phyloP scores from a whole-genome alignment of 2,329 filamentous ascomycete species.

The Pyrenophora graminea region DNA sequence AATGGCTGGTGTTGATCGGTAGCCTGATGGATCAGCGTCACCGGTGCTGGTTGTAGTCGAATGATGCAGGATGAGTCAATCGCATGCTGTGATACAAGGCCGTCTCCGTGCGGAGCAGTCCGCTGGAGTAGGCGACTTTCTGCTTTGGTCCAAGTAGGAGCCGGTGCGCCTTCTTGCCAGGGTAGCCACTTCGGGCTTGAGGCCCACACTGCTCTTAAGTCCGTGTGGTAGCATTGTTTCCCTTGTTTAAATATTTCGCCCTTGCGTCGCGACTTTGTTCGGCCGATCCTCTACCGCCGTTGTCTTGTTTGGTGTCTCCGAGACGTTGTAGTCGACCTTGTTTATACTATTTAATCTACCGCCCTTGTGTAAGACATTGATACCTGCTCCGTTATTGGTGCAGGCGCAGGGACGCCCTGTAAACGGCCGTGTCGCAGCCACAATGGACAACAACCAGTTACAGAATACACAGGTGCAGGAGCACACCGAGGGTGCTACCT shows the following conservation, averaged over 20 bases:
- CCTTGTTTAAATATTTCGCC: constrained; percentile 14
- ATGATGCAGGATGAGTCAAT: constrained; percentile 3
- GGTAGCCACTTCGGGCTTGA: constrained; percentile 4
- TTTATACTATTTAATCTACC: constrained; percentile 17
- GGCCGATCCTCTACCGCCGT: constrained; percentile 1
- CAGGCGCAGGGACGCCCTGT: constrained; percentile 25
- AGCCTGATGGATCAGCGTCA: neutral
- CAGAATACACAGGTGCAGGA: constrained; percentile 27
- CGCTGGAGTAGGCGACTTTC: constrained; percentile 13
- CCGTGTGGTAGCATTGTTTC: constrained; percentile 12
- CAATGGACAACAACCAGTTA: constrained; percentile 34
- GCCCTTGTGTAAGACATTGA: constrained; percentile 11
- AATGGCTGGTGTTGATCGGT: constrained; percentile 1
- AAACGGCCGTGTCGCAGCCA: constrained; percentile 5
- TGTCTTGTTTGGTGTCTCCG: constrained; percentile 7
- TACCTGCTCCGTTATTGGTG: neutral
- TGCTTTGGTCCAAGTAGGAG: no score
- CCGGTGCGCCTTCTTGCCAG: no score
- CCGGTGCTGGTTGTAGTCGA: no score
- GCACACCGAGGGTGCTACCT: constrained; percentile 31
- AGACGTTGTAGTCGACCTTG: constrained; percentile 10
- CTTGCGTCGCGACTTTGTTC: constrained; percentile 3
- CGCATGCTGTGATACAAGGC: neutral
- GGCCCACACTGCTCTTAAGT: constrained; percentile 19
- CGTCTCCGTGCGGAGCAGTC: constrained; percentile 19